phyloP scores from a whole-genome alignment of 441 rosid genomes.

The Rhodomyrtus psidioides region DNA sequence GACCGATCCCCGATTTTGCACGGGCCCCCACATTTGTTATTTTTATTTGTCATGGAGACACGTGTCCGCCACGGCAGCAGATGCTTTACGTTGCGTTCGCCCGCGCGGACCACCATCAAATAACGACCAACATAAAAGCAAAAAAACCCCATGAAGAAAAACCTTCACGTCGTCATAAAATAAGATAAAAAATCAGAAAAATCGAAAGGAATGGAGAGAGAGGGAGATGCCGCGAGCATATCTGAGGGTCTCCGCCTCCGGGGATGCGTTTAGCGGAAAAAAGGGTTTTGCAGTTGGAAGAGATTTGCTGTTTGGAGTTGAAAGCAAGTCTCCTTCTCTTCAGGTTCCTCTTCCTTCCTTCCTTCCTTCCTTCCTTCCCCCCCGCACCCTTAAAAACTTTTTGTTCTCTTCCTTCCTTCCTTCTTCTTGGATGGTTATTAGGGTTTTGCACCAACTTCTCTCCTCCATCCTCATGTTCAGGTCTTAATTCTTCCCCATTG shows the following conservation, averaged over 20 bases:
- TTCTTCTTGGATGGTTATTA: neutral
- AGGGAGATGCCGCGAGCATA: neutral
- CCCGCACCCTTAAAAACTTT: no score
- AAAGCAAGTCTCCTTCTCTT: neutral
- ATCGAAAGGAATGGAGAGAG: no score
- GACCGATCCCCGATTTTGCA: neutral
- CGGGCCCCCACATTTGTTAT: neutral
- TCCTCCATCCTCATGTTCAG: neutral
- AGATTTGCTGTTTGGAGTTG: neutral
- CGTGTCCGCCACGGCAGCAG: neutral
- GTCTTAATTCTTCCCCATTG: neutral
- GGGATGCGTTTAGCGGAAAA: neutral
- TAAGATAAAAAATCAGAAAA: no score
- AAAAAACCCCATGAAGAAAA: no score
- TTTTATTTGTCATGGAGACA: neutral
- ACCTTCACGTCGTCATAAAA: no score
- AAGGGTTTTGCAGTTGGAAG: neutral
- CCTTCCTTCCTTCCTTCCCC: neutral
- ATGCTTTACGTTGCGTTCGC: neutral
- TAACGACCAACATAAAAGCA: no score
- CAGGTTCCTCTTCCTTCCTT: neutral
- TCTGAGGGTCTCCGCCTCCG: neutral
- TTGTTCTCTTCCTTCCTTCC: neutral
- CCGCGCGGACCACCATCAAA: neutral
- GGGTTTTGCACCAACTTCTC: neutral